phyloP scores from a whole-genome alignment of 257 asterid genomes.

The Ehretia macrophylla region DNA sequence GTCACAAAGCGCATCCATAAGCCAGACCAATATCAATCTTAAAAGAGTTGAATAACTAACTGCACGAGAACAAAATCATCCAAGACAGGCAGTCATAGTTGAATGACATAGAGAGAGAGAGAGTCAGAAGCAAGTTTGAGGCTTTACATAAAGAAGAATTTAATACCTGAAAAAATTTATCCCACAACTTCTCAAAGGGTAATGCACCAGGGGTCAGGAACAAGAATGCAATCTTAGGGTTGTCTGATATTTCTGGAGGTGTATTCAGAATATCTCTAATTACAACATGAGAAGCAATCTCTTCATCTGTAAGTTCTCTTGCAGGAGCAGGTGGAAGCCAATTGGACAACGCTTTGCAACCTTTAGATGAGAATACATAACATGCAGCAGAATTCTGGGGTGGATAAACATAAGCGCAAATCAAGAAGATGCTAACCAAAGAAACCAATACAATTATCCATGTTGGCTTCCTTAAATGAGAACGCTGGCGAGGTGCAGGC shows the following conservation, averaged over 20 bases:
- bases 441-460: slow-evolving; percentile 90
- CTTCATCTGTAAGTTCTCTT: slow-evolving; percentile 81
- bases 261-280: slow-evolving; percentile 70
- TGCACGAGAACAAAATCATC: no score
- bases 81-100: no score
- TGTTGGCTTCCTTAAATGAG: slow-evolving; percentile 82
- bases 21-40: no score
- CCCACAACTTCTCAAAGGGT: slow-evolving; percentile 98
- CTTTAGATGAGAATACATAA: slow-evolving; percentile 68
- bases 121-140: no score
- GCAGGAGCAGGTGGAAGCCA: slow-evolving; percentile 87
- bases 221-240: slow-evolving; percentile 86
- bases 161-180: slow-evolving; percentile 95
- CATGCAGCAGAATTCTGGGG: slow-evolving; percentile 82
- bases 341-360: slow-evolving; percentile 64
- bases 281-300: slow-evolving; percentile 83
- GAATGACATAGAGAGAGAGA: no score
- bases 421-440: slow-evolving; percentile 77
- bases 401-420: slow-evolving; percentile 88
- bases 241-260: slow-evolving; percentile 40
- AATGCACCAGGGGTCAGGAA: slow-evolving; percentile 94
- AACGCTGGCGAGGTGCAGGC: slow-evolving; percentile 80
- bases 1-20: no score
- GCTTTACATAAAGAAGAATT: background rate
- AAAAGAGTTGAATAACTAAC: no score